Conservation (phyloP, 1,284 basidiomycete species). For the Retiboletus flavoniger region DNA sequence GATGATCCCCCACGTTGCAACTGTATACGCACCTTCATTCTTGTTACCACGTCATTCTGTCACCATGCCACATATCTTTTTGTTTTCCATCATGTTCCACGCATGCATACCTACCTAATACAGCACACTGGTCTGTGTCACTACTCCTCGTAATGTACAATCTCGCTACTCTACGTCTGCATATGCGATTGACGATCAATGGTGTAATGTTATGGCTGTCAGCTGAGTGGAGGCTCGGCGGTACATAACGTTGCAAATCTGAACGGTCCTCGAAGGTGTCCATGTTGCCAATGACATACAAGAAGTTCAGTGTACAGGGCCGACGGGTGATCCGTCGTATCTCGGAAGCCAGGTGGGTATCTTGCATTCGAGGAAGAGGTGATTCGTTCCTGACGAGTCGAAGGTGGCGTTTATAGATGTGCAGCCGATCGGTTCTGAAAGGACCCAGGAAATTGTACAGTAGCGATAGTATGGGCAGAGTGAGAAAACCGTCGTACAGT, state of each 20-base stretch:
- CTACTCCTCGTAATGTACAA: conserved; percentile 11
- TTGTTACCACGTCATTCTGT: conserved; percentile 21
- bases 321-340: not conserved
- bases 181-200: conserved; percentile 22
- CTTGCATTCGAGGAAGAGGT: not conserved
- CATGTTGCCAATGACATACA: conserved; percentile 1
- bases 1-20: conserved; percentile 19
- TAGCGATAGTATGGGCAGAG: not conserved
- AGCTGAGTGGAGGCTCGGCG: not conserved
- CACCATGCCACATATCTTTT: conserved; percentile 22
- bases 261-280: conserved; percentile 6
- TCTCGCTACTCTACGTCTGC: conserved; percentile 12
- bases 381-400: not conserved
- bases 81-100: conserved; percentile 18
- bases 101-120: conserved; percentile 29
- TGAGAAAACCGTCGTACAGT: not conserved
- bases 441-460: not conserved
- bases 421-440: not conserved
- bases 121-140: conserved; percentile 13
- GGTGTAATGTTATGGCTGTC: conserved; percentile 13
- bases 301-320: not conserved
- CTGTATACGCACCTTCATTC: conserved; percentile 15
- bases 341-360: conserved; percentile 22
- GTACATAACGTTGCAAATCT: not conserved
- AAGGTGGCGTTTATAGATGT: not conserved